Percentiles rank a stretch among this genome's conserved stretches.
phyloP scores from a whole-genome alignment of 495 filamentous ascomycete species.

The Peziza echinospora region DNA sequence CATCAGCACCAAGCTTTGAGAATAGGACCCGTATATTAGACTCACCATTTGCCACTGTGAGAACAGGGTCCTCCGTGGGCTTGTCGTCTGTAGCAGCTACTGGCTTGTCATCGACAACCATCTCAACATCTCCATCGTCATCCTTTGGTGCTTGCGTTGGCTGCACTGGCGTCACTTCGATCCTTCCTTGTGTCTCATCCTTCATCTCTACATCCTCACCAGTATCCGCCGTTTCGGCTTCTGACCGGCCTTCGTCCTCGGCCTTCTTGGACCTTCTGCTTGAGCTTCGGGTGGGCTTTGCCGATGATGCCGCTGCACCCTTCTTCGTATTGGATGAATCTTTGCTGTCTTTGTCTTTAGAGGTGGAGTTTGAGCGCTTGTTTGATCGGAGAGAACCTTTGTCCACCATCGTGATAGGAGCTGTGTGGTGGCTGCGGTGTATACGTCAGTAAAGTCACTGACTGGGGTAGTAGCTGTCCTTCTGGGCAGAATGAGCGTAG shows the following conservation, averaged over 20 bases:
- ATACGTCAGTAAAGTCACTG: too few species aligned
- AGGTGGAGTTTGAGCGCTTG: slow-evolving; percentile 11
- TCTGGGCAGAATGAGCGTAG: too few species aligned
- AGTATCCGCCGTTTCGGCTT: slow-evolving; percentile 1
- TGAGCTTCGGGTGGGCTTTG: slow-evolving; percentile 9
- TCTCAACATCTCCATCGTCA: slow-evolving; percentile 49
- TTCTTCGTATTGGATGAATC: slow-evolving; percentile 11
- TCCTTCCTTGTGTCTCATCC: slow-evolving; percentile 42
- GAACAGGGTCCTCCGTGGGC: slow-evolving; percentile 42
- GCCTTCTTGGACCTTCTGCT: slow-evolving; percentile 1
- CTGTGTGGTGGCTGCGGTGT: too few species aligned
- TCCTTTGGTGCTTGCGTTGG: slow-evolving; percentile 30
- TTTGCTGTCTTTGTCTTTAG: slow-evolving; percentile 10
- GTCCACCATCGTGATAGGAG: slow-evolving; percentile 17
- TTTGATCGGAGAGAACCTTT: slow-evolving; percentile 18
- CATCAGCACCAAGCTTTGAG: too few species aligned
- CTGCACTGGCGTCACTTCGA: too few species aligned
- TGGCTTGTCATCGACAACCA: slow-evolving; percentile 39
- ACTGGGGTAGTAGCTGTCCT: too few species aligned
- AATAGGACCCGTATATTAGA: too few species aligned
- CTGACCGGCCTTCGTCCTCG: background rate
- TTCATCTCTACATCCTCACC: slow-evolving; percentile 69
- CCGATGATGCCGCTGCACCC: slow-evolving; percentile 10
- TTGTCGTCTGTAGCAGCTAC: slow-evolving; percentile 29
- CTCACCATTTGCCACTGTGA: slow-evolving; percentile 13